A percentile compares a stretch with the other conserved stretches of the same genome.
Evolutionary conservation across 1,284 basidiomycete genomes (phyloP).

Genomic region (Austroboletus niveus): DNA sequence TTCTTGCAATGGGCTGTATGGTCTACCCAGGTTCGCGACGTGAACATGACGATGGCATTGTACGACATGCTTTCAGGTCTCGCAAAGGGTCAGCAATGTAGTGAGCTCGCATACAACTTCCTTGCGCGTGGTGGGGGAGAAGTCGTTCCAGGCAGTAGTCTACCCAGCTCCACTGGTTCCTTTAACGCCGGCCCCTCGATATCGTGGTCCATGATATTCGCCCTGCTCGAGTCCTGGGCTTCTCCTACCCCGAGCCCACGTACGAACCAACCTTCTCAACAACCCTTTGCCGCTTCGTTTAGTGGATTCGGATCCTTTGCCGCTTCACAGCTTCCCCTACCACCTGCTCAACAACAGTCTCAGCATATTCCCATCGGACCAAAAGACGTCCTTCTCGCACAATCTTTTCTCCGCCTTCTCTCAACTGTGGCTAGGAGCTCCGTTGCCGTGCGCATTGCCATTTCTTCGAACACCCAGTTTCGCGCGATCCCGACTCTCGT

Average conservation of each 20-base stretch:
- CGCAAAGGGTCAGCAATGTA: constrained; percentile 80
- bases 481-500: constrained; percentile 79
- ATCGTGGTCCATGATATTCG: constrained; percentile 53
- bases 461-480: constrained; percentile 77
- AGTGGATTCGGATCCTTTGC: constrained; percentile 32
- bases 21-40: constrained; percentile 74
- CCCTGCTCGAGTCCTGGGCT: constrained; percentile 53
- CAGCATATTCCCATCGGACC: constrained; percentile 60
- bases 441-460: constrained; percentile 73
- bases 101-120: constrained; percentile 84
- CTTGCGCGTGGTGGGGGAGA: constrained; percentile 67
- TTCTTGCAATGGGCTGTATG: constrained; percentile 88
- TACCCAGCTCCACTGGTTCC: constrained; percentile 30
- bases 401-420: constrained; percentile 80
- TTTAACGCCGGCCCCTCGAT: constrained; percentile 36
- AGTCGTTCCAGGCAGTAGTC: constrained; percentile 53
- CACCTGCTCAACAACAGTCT: constrained; percentile 25
- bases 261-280: constrained; percentile 25
- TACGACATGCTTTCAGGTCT: constrained; percentile 90
- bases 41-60: constrained; percentile 72
- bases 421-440: constrained; percentile 80
- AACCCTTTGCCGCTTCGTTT: constrained; percentile 24
- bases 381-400: constrained; percentile 77
- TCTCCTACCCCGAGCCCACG: constrained; percentile 30
- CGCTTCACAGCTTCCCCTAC: constrained; percentile 17